Evolutionary conservation across 163 green algal genomes (phyloP).

Genomic region (Prototheca wickerhamii): DNA sequence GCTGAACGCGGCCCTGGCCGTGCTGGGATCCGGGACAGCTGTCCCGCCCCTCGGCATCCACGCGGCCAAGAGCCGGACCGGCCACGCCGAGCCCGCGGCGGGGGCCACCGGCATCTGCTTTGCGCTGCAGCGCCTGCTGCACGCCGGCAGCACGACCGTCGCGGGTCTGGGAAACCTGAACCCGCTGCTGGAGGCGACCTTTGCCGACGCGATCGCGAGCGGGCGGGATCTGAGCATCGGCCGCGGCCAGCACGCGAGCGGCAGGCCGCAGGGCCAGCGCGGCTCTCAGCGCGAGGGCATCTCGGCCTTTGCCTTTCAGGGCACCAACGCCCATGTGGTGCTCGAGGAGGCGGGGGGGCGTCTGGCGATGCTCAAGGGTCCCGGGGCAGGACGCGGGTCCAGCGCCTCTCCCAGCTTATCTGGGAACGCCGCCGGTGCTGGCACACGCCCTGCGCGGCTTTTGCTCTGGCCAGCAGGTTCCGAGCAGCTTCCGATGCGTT

Average conservation of each 20-base stretch:
- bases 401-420: too few relatives aligned
- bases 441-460: too few relatives aligned
- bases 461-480: too few relatives aligned
- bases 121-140: neutral
- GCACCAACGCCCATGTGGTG: too few relatives aligned
- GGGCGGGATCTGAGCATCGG: neutral
- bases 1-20: slow-evolving; percentile 51
- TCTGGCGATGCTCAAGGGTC: too few relatives aligned
- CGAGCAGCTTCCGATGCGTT: too few relatives aligned
- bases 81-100: slow-evolving; percentile 69
- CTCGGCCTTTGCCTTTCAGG: too few relatives aligned
- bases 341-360: too few relatives aligned
- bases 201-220: neutral
- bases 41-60: slow-evolving; percentile 21
- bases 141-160: neutral
- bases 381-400: too few relatives aligned
- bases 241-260: neutral
- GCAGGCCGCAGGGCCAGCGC: neutral
- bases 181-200: slow-evolving; percentile 18
- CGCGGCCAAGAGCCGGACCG: slow-evolving; percentile 55
- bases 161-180: slow-evolving; percentile 31
- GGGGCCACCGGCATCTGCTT: slow-evolving; percentile 22
- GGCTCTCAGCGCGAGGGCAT: too few relatives aligned
- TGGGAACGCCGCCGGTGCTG: too few relatives aligned
- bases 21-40: slow-evolving; percentile 25